Conservation (phyloP, 129 eudicot species). For the Artemisia annua region DNA sequence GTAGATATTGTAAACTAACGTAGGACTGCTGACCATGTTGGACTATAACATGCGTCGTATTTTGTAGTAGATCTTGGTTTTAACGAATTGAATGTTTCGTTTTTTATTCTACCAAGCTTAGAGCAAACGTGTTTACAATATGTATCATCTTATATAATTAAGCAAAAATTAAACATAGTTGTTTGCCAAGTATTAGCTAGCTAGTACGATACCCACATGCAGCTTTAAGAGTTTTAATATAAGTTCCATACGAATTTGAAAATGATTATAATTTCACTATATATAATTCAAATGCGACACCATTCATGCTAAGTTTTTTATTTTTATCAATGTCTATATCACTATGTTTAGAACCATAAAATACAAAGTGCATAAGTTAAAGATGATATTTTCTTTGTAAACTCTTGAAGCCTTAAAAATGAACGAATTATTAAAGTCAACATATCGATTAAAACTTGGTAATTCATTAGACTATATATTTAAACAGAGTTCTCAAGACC, state of each 20-base stretch:
- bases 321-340: background rate
- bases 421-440: too few species aligned
- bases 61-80: constrained; percentile 19
- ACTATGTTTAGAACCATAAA: background rate
- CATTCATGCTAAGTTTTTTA: background rate
- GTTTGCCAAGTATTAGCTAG: background rate
- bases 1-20: constrained; percentile 33
- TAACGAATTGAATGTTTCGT: constrained; percentile 19
- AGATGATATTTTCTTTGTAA: too few species aligned
- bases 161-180: background rate
- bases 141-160: background rate
- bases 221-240: background rate
- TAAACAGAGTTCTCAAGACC: too few species aligned
- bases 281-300: background rate
- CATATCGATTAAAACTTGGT: too few species aligned
- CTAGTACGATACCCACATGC: background rate
- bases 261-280: background rate
- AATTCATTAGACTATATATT: too few species aligned
- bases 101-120: constrained; percentile 6
- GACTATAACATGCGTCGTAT: constrained; percentile 10
- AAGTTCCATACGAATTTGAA: constrained; percentile 1
- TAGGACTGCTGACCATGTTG: constrained; percentile 30
- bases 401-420: too few species aligned
- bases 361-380: background rate
- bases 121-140: constrained; percentile 2